phyloP scores from a whole-genome alignment of 2,329 filamentous ascomycete species.

The Chalaropsis ovoidea region DNA sequence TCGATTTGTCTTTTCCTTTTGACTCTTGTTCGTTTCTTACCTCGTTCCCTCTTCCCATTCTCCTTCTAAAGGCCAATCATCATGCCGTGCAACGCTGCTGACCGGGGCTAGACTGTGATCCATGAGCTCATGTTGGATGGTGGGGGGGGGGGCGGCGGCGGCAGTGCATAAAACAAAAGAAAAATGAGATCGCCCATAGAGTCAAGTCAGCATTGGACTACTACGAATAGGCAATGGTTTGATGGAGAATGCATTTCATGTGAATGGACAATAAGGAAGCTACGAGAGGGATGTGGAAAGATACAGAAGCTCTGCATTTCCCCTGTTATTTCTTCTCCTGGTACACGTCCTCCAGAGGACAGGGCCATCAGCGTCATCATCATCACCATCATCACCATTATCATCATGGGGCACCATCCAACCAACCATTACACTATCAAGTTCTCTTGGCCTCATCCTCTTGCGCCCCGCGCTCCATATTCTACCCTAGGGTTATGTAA shows the following conservation, averaged over 20 bases:
- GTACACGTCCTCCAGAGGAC: not conserved
- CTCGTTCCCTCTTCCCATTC: not conserved
- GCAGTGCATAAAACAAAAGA: not conserved
- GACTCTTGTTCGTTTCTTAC: not conserved
- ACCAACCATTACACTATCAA: not conserved
- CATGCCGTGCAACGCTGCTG: constrained; percentile 6
- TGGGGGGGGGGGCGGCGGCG: not conserved
- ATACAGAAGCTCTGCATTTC: not conserved
- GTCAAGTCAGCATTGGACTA: not conserved
- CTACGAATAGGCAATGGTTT: not conserved
- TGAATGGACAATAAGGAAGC: not conserved
- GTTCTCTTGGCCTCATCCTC: not conserved
- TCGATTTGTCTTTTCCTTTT: not conserved
- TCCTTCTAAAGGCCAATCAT: not conserved
- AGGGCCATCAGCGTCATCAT: not conserved
- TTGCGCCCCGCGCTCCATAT: not conserved
- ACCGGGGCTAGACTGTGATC: constrained; percentile 13
- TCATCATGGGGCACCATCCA: not conserved
- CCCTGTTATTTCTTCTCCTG: not conserved
- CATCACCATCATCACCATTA: not conserved
- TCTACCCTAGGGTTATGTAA: not conserved
- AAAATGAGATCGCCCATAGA: not conserved
- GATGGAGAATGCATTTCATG: not conserved
- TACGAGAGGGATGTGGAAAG: not conserved
- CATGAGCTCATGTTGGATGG: constrained; percentile 8